Base-by-base conservation (phyloP, 441 rosid species). In the Bruguiera hainesii region DNA sequence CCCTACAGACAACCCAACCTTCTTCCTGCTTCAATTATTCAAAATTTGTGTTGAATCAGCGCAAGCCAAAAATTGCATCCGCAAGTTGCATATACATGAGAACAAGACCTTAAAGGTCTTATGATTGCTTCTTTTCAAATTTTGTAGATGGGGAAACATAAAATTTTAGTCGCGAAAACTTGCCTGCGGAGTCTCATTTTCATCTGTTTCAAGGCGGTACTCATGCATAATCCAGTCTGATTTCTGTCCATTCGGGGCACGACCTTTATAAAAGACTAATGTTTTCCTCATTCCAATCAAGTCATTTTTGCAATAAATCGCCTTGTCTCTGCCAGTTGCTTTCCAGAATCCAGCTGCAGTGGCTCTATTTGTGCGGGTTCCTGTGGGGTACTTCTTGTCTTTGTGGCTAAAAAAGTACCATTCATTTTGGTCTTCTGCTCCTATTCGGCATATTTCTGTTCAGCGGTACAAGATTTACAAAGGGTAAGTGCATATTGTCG, bases 1-100 rank as follows among this genome's bases (percentile, higher is more conserved):
- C 97, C 71, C 98, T 82, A 67, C 98, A 93, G 33, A 90, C 97
- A 1, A 82, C 98, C 98, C 98, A 93, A 30, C 98, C 98, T 88
- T 93, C 97, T 71, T 93, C 98, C 87, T 88, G 91, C 56, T 68
- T 61, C 64, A 63, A 53, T 23, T 60, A 11, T 3, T 68, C 28
- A 33, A 3, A 62, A 33, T 33, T 33, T 1, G 2, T 33, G 37
- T 33, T 7, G 7, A 33, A 33, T 33, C 9, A 33, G 10, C 37
- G 16, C 3, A 42, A 42, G 48, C 48, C 48, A 42, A 42, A 42
- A 11, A 42, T 42, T 42, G 48, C 48, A 39, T 2, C 48, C 48
- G 4, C 48, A 11, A 11, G 48, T 11, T 10, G 48, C 48, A 42
- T 3, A 42, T 13, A 42, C 4, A 42, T 42, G 48, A 13, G 4